These are phyloP conservation scores for Chenopodium suecicum DNA, from an alignment of 148 eudicot genomes.

Conservation along the genomic window DNA sequence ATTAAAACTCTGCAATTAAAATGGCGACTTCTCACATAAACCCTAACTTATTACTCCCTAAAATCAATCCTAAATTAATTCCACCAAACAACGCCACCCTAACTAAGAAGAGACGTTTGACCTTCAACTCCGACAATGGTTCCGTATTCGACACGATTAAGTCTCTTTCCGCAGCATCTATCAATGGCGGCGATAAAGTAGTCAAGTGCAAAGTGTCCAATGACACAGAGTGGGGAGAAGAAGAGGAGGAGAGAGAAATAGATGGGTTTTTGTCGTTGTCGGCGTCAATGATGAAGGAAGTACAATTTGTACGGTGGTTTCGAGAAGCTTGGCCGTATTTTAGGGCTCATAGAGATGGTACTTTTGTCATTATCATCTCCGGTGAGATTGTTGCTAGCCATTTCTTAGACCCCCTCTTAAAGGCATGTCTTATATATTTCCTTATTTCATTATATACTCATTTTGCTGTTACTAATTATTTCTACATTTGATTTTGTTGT, in stretches of 20 bases:
- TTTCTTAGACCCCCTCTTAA: conserved; percentile 59
- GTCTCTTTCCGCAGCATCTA: conserved; percentile 7
- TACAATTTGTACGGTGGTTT: conserved; percentile 64
- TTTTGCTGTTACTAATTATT: no score
- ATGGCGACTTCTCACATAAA: conserved; percentile 13
- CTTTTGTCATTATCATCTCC: conserved; percentile 72
- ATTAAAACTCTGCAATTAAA: not conserved
- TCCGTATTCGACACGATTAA: conserved; percentile 11
- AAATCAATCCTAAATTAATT: not conserved
- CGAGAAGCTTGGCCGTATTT: conserved; percentile 91
- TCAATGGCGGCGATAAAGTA: conserved; percentile 9
- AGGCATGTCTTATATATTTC: conserved; percentile 40
- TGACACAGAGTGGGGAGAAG: conserved; percentile 40
- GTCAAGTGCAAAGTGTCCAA: conserved; percentile 34
- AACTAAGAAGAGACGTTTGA: not conserved
- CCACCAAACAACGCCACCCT: conserved; percentile 16
- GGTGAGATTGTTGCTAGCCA: conserved; percentile 69
- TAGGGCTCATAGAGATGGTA: conserved; percentile 74
- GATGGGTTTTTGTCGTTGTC: not conserved
- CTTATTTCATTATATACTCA: not conserved
- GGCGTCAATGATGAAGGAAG: conserved; percentile 36
- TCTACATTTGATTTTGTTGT: no score
- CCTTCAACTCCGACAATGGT: not conserved
- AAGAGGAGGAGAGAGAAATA: conserved; percentile 24
- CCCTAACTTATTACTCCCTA: not conserved